Evolutionary conservation across 371 early-diverging fungal species (phyloP).

Genomic region (Mucor racemosus): DNA sequence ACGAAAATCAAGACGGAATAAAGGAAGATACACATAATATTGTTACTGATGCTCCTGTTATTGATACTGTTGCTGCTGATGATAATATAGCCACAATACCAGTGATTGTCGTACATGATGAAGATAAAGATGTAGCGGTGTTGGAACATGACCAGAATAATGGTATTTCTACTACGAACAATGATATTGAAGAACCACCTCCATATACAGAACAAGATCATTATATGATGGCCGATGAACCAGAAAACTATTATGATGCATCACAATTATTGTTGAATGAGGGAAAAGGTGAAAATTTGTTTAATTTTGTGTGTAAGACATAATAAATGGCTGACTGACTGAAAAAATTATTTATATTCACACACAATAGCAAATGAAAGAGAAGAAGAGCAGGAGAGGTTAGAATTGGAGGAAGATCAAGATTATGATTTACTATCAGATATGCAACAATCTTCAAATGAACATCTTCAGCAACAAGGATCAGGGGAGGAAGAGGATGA

Average conservation of each 20-base stretch:
- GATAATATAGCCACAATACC: background rate
- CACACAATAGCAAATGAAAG: background rate
- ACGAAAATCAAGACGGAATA: background rate
- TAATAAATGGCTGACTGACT: background rate
- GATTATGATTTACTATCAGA: background rate
- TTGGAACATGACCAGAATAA: background rate
- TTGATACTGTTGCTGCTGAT: background rate
- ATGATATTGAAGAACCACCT: conserved; percentile 3
- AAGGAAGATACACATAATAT: background rate
- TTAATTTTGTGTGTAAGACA: background rate
- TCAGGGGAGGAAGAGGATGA: conserved; percentile 16
- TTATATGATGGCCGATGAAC: background rate
- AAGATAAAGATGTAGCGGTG: conserved; percentile 2
- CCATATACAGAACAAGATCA: conserved; percentile 9
- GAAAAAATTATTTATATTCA: background rate
- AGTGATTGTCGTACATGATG: conserved; percentile 12
- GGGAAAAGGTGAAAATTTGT: background rate
- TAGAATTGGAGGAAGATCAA: background rate
- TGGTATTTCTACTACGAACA: background rate
- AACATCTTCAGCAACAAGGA: background rate
- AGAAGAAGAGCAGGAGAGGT: background rate
- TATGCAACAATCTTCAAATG: background rate
- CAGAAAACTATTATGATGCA: conserved; percentile 5
- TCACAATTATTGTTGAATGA: background rate
- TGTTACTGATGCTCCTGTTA: no score